Percentiles rank a stretch among this genome's conserved stretches.
phyloP scores from a whole-genome alignment of 495 filamentous ascomycete genomes.

The Xylaria flabelliformis region DNA sequence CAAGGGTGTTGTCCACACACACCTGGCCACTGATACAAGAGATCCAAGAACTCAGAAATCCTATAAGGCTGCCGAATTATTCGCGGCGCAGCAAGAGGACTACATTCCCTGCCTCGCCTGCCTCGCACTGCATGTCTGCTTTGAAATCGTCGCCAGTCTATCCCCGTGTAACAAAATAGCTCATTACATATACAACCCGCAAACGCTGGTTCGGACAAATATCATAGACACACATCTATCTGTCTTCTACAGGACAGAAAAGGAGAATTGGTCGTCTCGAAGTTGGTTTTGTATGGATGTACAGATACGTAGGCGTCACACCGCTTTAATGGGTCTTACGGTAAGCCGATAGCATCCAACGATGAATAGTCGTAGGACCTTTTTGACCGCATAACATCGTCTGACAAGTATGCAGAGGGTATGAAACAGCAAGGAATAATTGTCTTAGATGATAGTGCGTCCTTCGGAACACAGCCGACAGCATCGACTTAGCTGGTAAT shows the following conservation, averaged over 20 bases:
- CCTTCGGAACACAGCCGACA: not conserved
- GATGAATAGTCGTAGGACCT: not conserved
- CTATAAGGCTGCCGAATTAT: not conserved
- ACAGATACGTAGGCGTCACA: not conserved
- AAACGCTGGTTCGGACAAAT: not conserved
- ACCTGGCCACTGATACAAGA: not conserved
- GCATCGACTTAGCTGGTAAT: not conserved
- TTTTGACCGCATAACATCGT: not conserved
- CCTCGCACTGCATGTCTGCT: not conserved
- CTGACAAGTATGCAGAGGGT: not conserved
- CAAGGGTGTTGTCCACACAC: no score
- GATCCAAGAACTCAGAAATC: not conserved
- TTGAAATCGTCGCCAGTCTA: not conserved
- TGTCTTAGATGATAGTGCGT: not conserved
- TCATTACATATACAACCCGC: not conserved
- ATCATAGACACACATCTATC: not conserved
- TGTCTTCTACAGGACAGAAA: not conserved
- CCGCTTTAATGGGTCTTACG: not conserved
- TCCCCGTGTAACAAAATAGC: not conserved
- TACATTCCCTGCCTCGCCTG: not conserved
- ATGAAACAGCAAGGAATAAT: not conserved
- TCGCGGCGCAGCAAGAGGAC: not conserved
- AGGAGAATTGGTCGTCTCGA: not conserved
- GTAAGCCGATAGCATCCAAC: not conserved
- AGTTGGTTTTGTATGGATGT: not conserved